These are phyloP conservation scores for Cercospora janseana DNA, from an alignment of 2,329 filamentous ascomycete genomes.

Conservation along the genomic window DNA sequence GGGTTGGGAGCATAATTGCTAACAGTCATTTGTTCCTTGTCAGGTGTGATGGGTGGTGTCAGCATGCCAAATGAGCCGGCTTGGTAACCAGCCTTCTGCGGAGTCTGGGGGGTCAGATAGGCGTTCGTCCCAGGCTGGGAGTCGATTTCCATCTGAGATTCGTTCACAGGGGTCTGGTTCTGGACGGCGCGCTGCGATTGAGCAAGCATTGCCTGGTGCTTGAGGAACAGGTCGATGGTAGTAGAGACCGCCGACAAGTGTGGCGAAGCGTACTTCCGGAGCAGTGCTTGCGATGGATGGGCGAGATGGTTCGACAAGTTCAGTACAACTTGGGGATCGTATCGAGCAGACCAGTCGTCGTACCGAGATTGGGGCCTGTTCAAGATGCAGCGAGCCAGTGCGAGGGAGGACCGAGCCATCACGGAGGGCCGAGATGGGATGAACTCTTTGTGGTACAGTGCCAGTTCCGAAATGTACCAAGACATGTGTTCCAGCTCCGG, in stretches of 20 bases:
- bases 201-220: constrained; percentile 52
- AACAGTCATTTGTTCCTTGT: constrained; percentile 46
- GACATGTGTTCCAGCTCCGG: constrained; percentile 92
- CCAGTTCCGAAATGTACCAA: constrained; percentile 90
- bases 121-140: constrained; percentile 29
- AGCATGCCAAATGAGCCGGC: constrained; percentile 72
- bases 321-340: constrained; percentile 66
- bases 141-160: constrained; percentile 31
- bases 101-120: constrained; percentile 69
- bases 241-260: constrained; percentile 65
- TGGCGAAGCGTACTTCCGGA: constrained; percentile 66
- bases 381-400: constrained; percentile 81
- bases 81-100: constrained; percentile 69
- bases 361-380: constrained; percentile 69
- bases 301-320: constrained; percentile 64
- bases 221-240: constrained; percentile 65
- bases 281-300: constrained; percentile 65
- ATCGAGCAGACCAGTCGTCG: constrained; percentile 72
- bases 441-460: constrained; percentile 94
- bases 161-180: constrained; percentile 27
- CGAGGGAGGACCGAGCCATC: constrained; percentile 83
- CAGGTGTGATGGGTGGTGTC: constrained; percentile 82
- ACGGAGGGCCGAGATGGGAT: constrained; percentile 88
- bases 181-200: constrained; percentile 32
- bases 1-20: constrained; percentile 30